Percentiles rank a stretch among this genome's conserved stretches.
Conservation (phyloP, 208 protist genomes). For the Trypanosoma lewisi region DNA sequence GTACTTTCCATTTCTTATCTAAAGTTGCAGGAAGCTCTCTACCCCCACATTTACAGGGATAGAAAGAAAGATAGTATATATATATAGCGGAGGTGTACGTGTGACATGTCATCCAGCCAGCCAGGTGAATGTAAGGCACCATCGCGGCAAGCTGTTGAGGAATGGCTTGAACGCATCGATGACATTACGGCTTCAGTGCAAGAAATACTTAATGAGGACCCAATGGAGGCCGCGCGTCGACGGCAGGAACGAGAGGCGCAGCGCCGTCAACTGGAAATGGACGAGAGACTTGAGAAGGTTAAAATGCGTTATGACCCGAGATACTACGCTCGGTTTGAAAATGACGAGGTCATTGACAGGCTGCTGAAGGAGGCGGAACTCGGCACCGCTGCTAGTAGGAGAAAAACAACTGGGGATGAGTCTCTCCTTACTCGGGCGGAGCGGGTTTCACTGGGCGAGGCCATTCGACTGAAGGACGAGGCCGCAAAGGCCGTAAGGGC, state of each 20-base stretch:
- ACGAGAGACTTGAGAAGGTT: constrained; percentile 20
- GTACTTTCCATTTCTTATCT: too few relatives aligned
- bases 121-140: constrained; percentile 6
- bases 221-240: constrained; percentile 24
- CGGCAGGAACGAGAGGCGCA: constrained; percentile 25
- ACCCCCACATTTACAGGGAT: background rate
- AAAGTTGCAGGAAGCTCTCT: too few relatives aligned
- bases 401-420: background rate
- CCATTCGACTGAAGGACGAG: constrained; percentile 32
- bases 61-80: constrained; percentile 10
- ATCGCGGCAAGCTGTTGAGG: constrained; percentile 30
- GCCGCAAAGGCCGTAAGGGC: constrained; percentile 25
- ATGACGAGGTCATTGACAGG: constrained; percentile 44
- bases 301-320: constrained; percentile 48
- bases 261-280: constrained; percentile 2
- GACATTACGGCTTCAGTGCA: constrained; percentile 35
- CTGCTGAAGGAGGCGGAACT: constrained; percentile 31
- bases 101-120: constrained; percentile 4
- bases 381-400: background rate
- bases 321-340: constrained; percentile 43
- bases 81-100: too few relatives aligned
- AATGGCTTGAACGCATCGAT: constrained; percentile 36
- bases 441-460: constrained; percentile 32
- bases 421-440: constrained; percentile 26
- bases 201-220: constrained; percentile 42